Percentiles rank a stretch among this genome's conserved stretches.
These are phyloP conservation scores for Colletotrichum coccodes DNA, from an alignment of 2,329 filamentous ascomycete species.

Conservation along the genomic window DNA sequence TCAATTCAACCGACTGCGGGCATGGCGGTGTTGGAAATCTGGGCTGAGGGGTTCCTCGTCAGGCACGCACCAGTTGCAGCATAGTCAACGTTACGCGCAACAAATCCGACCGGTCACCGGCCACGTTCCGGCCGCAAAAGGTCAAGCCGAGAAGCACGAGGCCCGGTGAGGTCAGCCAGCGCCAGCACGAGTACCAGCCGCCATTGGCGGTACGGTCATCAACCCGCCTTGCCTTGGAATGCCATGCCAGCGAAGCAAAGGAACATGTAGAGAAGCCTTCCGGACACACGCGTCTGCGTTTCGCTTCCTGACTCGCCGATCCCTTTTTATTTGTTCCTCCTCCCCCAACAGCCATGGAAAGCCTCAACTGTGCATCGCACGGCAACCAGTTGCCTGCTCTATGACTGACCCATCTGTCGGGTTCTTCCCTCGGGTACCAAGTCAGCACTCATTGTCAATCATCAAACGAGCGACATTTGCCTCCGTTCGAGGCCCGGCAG, in stretches of 20 bases:
- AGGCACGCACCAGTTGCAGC: slow-evolving; percentile 14
- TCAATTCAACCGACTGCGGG: neutral
- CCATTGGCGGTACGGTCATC: neutral
- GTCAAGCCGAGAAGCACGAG: neutral
- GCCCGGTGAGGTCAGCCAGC: slow-evolving; percentile 18
- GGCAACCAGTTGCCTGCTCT: neutral
- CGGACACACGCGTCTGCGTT: neutral
- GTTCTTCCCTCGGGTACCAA: slow-evolving; percentile 7
- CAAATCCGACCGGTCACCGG: slow-evolving; percentile 20
- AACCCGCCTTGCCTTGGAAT: slow-evolving; percentile 6
- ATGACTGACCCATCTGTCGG: slow-evolving; percentile 4
- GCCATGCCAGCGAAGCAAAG: slow-evolving; percentile 14
- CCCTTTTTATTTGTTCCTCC: neutral
- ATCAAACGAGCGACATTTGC: slow-evolving; percentile 28
- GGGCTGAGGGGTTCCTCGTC: neutral
- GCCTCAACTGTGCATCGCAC: neutral
- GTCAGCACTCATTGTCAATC: slow-evolving; percentile 17
- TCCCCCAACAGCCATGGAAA: neutral
- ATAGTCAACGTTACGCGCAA: slow-evolving; percentile 18
- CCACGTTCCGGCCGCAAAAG: slow-evolving; percentile 14
- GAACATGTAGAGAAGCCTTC: slow-evolving; percentile 5
- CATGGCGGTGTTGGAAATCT: neutral
- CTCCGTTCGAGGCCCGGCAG: slow-evolving; percentile 19
- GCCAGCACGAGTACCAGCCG: neutral
- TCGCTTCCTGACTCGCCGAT: neutral